Percentiles rank a stretch among this genome's conserved stretches.
These are phyloP conservation scores for Cyberlindnera misumaiensis DNA, from an alignment of 805 yeast genomes.

Conservation along the genomic window DNA sequence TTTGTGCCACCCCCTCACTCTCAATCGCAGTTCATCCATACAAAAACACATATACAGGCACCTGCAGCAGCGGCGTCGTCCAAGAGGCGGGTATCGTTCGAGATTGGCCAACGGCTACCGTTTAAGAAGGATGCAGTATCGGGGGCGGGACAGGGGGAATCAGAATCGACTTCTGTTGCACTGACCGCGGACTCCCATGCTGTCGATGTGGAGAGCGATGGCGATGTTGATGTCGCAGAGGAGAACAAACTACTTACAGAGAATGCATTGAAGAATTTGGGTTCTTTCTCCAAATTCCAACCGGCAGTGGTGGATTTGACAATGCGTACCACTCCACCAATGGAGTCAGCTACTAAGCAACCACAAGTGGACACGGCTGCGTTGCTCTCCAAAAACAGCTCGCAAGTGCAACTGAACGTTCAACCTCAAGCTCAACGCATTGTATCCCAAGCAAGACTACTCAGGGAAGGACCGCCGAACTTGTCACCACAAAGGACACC, in stretches of 20 bases:
- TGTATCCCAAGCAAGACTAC: constrained; percentile 1
- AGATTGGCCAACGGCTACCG: constrained; percentile 28
- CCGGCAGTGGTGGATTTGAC: constrained; percentile 24
- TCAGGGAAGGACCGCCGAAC: neutral
- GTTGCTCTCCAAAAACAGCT: neutral
- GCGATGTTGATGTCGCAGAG: constrained; percentile 23
- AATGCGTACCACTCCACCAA: constrained; percentile 6
- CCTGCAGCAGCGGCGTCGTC: constrained; percentile 33
- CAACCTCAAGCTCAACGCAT: constrained; percentile 2
- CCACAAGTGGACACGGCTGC: neutral
- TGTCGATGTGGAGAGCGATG: constrained; percentile 16
- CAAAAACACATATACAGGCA: constrained; percentile 33
- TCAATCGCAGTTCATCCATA: constrained; percentile 22
- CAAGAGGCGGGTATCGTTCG: constrained; percentile 25
- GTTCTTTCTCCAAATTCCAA: constrained; percentile 22
- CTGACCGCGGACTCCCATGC: constrained; percentile 1
- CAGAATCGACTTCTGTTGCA: neutral
- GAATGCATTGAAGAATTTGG: constrained; percentile 32
- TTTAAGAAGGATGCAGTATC: constrained; percentile 22
- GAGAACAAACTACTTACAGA: constrained; percentile 31
- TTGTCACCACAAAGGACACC: neutral
- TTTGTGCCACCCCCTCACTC: constrained; percentile 10
- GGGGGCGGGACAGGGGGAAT: neutral
- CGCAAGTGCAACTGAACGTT: neutral
- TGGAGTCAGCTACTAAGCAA: constrained; percentile 1